These are phyloP conservation scores for Thermothielavioides terrestris DNA, from an alignment of 495 filamentous ascomycete genomes.

Conservation along the genomic window DNA sequence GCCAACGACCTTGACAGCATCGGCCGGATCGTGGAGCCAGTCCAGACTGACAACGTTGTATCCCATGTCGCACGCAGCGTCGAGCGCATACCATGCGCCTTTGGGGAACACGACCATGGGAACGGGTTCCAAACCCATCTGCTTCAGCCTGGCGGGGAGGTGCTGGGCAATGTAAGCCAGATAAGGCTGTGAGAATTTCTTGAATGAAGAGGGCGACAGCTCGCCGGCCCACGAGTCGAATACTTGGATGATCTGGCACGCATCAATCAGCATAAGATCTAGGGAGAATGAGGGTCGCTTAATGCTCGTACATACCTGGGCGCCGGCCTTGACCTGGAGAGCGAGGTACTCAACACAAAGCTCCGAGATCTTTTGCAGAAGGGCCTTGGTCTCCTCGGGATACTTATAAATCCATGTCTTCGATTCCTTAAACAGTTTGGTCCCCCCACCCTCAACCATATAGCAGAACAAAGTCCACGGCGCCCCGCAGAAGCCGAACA, in stretches of 20 bases:
- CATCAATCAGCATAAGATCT: neutral
- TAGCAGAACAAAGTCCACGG: conserved; percentile 97
- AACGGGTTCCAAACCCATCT: conserved; percentile 66
- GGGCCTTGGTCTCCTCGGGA: conserved; percentile 62
- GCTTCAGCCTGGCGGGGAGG: conserved; percentile 60
- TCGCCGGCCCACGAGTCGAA: conserved; percentile 98
- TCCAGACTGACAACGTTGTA: conserved; percentile 93
- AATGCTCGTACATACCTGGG: no score
- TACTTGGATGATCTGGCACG: conserved; percentile 73
- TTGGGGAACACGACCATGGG: conserved; percentile 99
- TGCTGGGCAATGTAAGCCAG: conserved; percentile 71
- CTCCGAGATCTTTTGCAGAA: conserved; percentile 85
- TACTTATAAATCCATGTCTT: conserved; percentile 97
- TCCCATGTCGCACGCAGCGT: conserved; percentile 74
- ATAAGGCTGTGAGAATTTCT: conserved; percentile 76
- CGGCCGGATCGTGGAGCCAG: conserved; percentile 84
- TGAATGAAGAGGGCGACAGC: conserved; percentile 74
- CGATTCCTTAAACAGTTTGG: conserved; percentile 78
- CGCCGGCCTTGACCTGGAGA: conserved; percentile 82
- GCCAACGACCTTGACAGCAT: conserved; percentile 69
- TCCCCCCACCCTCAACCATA: conserved; percentile 96
- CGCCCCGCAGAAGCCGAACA: conserved; percentile 96
- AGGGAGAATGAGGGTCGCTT: no score
- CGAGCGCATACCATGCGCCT: conserved; percentile 93
- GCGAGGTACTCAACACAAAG: conserved; percentile 92